These are phyloP conservation scores for Neurospora tetraspora DNA, from an alignment of 495 filamentous ascomycete genomes.

Conservation along the genomic window DNA sequence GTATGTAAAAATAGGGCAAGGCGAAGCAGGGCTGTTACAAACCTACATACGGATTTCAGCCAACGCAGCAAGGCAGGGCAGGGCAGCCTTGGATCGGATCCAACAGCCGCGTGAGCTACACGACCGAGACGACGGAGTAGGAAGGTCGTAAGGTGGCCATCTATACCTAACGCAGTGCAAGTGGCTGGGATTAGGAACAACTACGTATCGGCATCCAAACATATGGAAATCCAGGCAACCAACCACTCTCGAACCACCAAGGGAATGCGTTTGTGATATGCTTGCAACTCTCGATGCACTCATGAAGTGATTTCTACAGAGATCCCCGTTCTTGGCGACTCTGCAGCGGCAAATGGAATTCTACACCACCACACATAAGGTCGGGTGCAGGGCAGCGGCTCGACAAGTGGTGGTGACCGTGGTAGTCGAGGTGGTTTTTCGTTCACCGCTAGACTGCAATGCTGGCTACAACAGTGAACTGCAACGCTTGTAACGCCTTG, in stretches of 20 bases:
- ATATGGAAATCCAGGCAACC: neutral
- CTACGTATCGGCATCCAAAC: too few relatives aligned
- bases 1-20: neutral
- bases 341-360: neutral
- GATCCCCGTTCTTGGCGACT: neutral
- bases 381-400: too few relatives aligned
- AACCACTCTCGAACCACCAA: neutral
- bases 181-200: neutral
- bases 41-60: too few relatives aligned
- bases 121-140: neutral
- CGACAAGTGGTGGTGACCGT: neutral
- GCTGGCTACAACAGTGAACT: neutral
- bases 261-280: neutral
- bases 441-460: neutral
- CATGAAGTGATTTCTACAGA: neutral
- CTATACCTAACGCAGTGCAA: too few relatives aligned
- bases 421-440: too few relatives aligned
- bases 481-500: neutral
- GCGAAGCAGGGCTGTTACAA: neutral
- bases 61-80: too few relatives aligned
- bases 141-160: neutral
- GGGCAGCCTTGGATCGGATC: neutral
- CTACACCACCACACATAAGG: neutral
- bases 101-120: neutral
- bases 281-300: neutral